A percentile compares a stretch with the other conserved stretches of the same genome.
These are phyloP conservation scores for Colletotrichum cereale DNA, from an alignment of 2,329 filamentous ascomycete species.

Conservation along the genomic window DNA sequence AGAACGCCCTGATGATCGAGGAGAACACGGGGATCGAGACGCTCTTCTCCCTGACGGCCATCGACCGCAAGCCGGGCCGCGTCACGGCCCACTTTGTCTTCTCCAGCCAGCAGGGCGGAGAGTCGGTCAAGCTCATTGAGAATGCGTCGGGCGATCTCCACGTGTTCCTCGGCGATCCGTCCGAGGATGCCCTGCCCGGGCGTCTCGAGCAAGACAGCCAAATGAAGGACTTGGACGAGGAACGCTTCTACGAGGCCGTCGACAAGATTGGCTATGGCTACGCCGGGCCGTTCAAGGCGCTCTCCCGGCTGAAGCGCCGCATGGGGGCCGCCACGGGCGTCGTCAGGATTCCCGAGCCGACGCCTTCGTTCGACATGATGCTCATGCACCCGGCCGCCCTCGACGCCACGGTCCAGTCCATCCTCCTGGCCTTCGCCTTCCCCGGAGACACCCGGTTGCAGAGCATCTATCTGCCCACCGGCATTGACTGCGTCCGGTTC, in stretches of 20 bases:
- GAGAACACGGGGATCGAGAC: background rate
- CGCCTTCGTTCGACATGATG: background rate
- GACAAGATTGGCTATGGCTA: background rate
- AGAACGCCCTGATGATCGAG: background rate
- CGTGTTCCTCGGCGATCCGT: background rate
- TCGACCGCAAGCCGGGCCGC: background rate
- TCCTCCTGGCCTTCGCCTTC: conserved; percentile 47
- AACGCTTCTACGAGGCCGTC: conserved; percentile 1
- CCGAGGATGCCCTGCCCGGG: background rate
- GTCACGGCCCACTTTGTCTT: background rate
- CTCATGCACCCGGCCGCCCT: conserved; percentile 50
- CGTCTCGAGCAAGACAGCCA: background rate
- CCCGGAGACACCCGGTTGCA: conserved; percentile 50
- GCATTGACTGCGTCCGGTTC: conserved; percentile 33
- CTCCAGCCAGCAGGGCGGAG: background rate
- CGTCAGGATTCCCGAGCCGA: background rate
- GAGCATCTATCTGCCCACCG: conserved; percentile 47
- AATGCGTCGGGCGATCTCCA: too few species aligned
- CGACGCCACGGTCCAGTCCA: conserved; percentile 50
- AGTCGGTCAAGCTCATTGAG: background rate
- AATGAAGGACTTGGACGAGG: background rate
- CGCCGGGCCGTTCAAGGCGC: background rate
- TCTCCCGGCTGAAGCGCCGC: background rate
- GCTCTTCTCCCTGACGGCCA: too few species aligned
- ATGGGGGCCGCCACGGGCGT: background rate